phyloP scores from a whole-genome alignment of 1,284 basidiomycete species.

The Coniophora puteana region DNA sequence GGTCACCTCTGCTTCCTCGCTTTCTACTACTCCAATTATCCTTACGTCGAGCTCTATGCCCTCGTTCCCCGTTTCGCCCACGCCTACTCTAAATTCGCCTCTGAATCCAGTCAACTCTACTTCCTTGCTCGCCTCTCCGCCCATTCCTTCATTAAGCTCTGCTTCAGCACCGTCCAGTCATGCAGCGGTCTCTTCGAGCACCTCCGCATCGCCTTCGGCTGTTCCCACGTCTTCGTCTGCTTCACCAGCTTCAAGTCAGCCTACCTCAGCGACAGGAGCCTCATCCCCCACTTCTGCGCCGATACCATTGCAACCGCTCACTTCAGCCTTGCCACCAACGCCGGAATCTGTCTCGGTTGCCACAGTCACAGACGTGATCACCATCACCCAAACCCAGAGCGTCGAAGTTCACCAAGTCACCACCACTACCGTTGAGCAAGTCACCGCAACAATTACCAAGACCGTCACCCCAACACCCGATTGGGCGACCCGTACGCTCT shows the following conservation, averaged over 20 bases:
- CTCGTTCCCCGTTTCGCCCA: no score
- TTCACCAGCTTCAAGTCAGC: neutral
- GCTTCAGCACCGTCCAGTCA: no score
- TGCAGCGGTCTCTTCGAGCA: no score
- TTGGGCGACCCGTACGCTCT: conserved; percentile 29
- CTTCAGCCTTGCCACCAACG: no score
- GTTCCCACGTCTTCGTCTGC: neutral
- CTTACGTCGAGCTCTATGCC: no score
- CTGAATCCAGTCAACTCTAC: no score
- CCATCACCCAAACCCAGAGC: conserved; percentile 7
- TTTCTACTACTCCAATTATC: no score
- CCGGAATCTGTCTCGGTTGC: neutral
- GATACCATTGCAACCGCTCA: neutral
- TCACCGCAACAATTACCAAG: conserved; percentile 20
- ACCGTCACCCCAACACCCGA: conserved; percentile 10
- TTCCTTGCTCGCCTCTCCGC: no score
- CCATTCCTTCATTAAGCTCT: no score
- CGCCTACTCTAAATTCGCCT: no score
- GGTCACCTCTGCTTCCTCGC: no score
- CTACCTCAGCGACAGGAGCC: neutral
- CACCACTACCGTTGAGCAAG: conserved; percentile 16
- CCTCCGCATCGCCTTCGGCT: neutral
- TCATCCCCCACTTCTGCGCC: neutral
- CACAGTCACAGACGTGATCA: conserved; percentile 1
- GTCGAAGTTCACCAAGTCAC: conserved; percentile 9